These are phyloP conservation scores for Dalbergia oliveri DNA, from an alignment of 306 rosid species.

Conservation along the genomic window DNA sequence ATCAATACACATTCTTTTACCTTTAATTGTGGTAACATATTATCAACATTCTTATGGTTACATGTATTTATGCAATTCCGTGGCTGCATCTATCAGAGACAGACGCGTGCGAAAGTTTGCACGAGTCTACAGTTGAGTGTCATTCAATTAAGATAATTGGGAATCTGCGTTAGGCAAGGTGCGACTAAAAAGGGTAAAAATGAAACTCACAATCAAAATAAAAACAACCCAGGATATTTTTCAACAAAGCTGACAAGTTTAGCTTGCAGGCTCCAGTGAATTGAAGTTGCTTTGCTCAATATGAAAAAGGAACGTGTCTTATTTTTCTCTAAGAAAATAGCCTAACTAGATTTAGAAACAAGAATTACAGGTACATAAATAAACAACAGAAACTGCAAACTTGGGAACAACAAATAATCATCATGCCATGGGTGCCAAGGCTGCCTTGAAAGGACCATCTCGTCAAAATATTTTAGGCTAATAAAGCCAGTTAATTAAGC, in stretches of 20 bases:
- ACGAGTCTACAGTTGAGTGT: not conserved
- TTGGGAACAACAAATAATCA: slow-evolving; percentile 43
- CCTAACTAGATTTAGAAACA: slow-evolving; percentile 35
- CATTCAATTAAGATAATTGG: not conserved
- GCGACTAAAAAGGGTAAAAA: not conserved
- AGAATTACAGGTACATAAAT: slow-evolving; percentile 43
- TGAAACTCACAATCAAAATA: slow-evolving; percentile 26
- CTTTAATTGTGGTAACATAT: too few species aligned
- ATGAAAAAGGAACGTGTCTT: slow-evolving; percentile 34
- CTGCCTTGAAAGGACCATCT: slow-evolving; percentile 49
- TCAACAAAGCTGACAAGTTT: slow-evolving; percentile 26
- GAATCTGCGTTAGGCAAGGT: not conserved
- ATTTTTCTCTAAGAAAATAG: slow-evolving; percentile 45
- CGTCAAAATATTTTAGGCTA: slow-evolving; percentile 49
- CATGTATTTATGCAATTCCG: too few species aligned
- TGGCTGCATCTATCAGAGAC: too few species aligned
- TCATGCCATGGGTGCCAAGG: slow-evolving; percentile 43
- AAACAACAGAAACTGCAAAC: slow-evolving; percentile 52
- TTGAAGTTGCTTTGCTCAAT: slow-evolving; percentile 36
- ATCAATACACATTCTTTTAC: too few species aligned
- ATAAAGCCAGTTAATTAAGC: slow-evolving; percentile 30
- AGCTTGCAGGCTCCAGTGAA: slow-evolving; percentile 30
- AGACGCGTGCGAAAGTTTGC: too few species aligned
- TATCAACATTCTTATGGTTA: too few species aligned
- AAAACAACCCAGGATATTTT: slow-evolving; percentile 7